Conservation (phyloP, 106 monocot species). For the Acorus gramineus region DNA sequence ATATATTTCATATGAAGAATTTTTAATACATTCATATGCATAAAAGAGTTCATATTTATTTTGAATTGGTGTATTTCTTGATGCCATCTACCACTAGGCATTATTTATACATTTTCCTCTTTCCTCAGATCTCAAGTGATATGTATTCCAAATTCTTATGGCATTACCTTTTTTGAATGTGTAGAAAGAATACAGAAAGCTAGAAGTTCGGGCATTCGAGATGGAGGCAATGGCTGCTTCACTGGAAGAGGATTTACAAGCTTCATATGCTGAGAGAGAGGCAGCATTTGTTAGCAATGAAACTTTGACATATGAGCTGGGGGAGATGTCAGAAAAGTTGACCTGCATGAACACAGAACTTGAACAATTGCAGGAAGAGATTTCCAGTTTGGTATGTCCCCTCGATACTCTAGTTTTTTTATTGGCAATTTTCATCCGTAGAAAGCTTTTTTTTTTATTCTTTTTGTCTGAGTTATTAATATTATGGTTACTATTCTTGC, state of each 20-base stretch:
- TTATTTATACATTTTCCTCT: too few species aligned
- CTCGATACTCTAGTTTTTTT: background rate
- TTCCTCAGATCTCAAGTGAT: too few species aligned
- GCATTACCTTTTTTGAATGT: constrained; percentile 1
- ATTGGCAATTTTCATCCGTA: background rate
- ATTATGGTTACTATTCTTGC: constrained; percentile 11
- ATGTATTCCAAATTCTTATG: background rate
- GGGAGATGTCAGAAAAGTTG: constrained; percentile 34
- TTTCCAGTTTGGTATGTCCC: constrained; percentile 31
- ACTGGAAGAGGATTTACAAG: constrained; percentile 40
- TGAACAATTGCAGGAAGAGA: constrained; percentile 39
- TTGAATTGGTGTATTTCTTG: too few species aligned
- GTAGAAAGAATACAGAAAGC: constrained; percentile 56
- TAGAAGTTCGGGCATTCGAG: constrained; percentile 56
- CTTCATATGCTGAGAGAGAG: constrained; percentile 49
- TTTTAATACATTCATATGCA: too few species aligned
- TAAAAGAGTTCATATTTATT: too few species aligned
- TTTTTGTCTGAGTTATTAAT: background rate
- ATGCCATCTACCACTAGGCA: too few species aligned
- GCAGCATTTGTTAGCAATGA: constrained; percentile 29
- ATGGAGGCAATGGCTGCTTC: constrained; percentile 64
- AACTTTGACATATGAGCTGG: constrained; percentile 34
- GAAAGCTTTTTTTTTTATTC: background rate
- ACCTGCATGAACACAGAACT: constrained; percentile 37
- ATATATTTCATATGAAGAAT: too few species aligned